Conservation (phyloP, 1,284 basidiomycete species). For the Puccinia coronata region DNA sequence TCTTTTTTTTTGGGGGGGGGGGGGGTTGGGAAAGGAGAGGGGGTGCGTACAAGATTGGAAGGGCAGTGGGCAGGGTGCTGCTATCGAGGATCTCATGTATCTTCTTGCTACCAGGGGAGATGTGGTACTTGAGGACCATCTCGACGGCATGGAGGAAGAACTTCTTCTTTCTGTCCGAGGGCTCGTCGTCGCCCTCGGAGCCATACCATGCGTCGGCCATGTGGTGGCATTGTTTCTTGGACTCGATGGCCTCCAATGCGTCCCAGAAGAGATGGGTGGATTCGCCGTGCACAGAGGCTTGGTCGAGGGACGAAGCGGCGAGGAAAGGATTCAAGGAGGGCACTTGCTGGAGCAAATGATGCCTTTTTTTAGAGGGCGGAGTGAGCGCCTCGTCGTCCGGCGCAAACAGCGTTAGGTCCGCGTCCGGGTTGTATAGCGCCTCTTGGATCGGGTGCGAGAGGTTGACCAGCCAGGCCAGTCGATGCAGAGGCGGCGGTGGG, state of each 20-base stretch:
- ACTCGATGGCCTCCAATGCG: conserved; percentile 48
- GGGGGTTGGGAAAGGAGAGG: neutral
- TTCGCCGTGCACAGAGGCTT: neutral
- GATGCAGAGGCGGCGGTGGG: conserved; percentile 52
- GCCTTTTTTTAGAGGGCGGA: conserved; percentile 51
- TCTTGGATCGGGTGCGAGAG: conserved; percentile 29
- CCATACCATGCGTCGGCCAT: neutral
- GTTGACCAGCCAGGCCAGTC: conserved; percentile 55
- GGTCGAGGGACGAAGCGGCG: neutral
- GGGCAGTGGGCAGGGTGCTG: conserved; percentile 20
- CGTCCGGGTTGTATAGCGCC: conserved; percentile 5
- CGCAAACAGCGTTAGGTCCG: conserved; percentile 53
- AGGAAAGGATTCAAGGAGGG: neutral
- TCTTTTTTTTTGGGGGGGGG: neutral
- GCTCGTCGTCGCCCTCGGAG: conserved; percentile 1
- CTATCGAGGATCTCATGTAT: conserved; percentile 15
- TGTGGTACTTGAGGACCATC: conserved; percentile 23
- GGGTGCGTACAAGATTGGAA: neutral
- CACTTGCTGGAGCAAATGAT: neutral
- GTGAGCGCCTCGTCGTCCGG: conserved; percentile 55
- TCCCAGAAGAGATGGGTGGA: conserved; percentile 27
- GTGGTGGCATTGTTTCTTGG: neutral
- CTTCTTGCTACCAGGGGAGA: conserved; percentile 19
- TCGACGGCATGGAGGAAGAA: conserved; percentile 17
- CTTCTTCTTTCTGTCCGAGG: conserved; percentile 7